Evolutionary conservation across 257 asterid genomes (phyloP).

Genomic region (Solanum tacnaense): DNA sequence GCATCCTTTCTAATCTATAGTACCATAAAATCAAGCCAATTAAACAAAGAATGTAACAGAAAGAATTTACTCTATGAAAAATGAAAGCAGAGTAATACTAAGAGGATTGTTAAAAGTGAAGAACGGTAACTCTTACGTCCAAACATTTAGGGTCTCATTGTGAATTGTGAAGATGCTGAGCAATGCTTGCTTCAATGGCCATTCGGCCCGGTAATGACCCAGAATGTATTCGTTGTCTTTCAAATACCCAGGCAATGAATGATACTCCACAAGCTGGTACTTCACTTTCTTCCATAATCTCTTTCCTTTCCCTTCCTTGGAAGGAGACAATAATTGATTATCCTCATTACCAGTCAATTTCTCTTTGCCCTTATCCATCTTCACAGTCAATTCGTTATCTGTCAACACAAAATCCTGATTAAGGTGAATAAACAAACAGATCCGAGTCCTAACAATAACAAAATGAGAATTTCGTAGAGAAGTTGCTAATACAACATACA

Average conservation of each 20-base stretch:
- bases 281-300: conserved; percentile 87
- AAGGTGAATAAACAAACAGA: neutral
- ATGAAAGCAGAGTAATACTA: neutral
- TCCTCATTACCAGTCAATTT: conserved; percentile 11
- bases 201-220: conserved; percentile 71
- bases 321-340: conserved; percentile 2
- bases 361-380: conserved; percentile 37
- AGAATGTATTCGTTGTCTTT: conserved; percentile 86
- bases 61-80: neutral
- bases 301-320: conserved; percentile 47
- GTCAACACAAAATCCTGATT: neutral
- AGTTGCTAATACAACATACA: neutral
- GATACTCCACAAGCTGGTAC: conserved; percentile 91
- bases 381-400: neutral
- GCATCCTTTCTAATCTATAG: neutral
- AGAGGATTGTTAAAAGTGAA: neutral
- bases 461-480: neutral
- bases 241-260: conserved; percentile 83
- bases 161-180: conserved; percentile 87
- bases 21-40: neutral
- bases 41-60: neutral
- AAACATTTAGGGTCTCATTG: conserved; percentile 92
- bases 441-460: neutral
- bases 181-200: conserved; percentile 79
- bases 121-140: conserved; percentile 62